phyloP scores from a whole-genome alignment of 495 filamentous ascomycete species.

The Hypoxylon crocopeplum region DNA sequence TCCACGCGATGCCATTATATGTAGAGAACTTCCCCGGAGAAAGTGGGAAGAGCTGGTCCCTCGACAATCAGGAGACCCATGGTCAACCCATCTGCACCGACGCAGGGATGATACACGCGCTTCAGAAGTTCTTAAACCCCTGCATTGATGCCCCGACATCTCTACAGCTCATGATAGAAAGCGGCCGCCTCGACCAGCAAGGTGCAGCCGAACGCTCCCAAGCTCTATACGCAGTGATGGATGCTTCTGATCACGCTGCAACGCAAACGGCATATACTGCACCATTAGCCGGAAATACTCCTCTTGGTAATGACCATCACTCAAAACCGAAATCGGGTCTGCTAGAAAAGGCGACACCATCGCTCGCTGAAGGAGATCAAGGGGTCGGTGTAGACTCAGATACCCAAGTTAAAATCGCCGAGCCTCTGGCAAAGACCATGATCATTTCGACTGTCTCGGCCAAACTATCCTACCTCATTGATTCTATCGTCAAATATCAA shows the following conservation, averaged over 20 bases:
- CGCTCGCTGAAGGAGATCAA: background rate
- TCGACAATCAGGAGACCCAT: slow-evolving; percentile 51
- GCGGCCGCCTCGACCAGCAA: slow-evolving; percentile 43
- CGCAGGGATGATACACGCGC: slow-evolving; percentile 44
- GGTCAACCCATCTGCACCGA: slow-evolving; percentile 49
- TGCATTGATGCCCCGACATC: slow-evolving; percentile 46
- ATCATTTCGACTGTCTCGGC: slow-evolving; percentile 83
- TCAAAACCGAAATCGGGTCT: slow-evolving; percentile 31
- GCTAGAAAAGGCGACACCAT: slow-evolving; percentile 16
- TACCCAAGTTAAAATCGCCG: slow-evolving; percentile 37
- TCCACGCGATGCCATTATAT: slow-evolving; percentile 81
- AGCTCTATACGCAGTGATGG: slow-evolving; percentile 28
- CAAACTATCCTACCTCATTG: slow-evolving; percentile 86
- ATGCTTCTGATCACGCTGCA: slow-evolving; percentile 8
- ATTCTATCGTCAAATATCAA: slow-evolving; percentile 70
- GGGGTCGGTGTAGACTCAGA: background rate
- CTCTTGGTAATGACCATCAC: slow-evolving; percentile 42
- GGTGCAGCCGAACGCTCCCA: slow-evolving; percentile 44
- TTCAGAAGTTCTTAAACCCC: slow-evolving; percentile 49
- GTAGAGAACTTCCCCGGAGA: slow-evolving; percentile 64
- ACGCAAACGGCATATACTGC: slow-evolving; percentile 12
- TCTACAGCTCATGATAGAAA: slow-evolving; percentile 45
- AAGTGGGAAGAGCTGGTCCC: slow-evolving; percentile 66
- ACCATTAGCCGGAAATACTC: slow-evolving; percentile 49
- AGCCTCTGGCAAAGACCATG: slow-evolving; percentile 64